Conservation (phyloP, 345 rosid genomes). For the Pistacia atlantica region DNA sequence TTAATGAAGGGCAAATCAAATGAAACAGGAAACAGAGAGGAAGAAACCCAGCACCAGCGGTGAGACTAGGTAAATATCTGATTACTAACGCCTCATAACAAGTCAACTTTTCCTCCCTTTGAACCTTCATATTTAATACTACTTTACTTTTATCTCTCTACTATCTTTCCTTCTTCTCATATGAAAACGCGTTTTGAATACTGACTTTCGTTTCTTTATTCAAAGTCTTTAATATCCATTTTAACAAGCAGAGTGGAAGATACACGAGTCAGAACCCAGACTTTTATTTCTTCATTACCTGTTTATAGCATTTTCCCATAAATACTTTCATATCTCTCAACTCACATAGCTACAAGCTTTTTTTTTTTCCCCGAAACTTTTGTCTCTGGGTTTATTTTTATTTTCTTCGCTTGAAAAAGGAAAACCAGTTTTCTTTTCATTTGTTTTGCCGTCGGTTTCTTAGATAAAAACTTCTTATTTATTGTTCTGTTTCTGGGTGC, state of each 20-base stretch:
- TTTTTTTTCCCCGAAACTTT: not conserved
- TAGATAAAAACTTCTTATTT: not conserved
- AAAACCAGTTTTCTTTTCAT: not conserved
- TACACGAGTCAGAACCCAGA: not conserved
- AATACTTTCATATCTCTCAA: not conserved
- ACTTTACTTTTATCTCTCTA: not conserved
- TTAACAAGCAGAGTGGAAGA: not conserved
- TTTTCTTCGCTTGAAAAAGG: not conserved
- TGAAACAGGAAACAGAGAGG: constrained; percentile 13
- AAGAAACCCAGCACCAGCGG: constrained; percentile 7
- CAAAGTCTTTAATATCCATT: constrained; percentile 39
- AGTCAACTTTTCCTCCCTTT: constrained; percentile 3
- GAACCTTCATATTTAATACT: not conserved
- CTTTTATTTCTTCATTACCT: not conserved
- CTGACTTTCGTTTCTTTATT: constrained; percentile 13
- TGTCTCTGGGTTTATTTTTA: constrained; percentile 2
- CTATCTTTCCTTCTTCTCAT: not conserved
- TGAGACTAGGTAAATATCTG: constrained; percentile 17
- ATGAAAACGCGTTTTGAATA: constrained; percentile 39
- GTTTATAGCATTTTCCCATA: not conserved
- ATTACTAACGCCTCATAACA: not conserved
- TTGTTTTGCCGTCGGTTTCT: not conserved
- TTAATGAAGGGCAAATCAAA: not conserved
- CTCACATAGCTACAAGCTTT: not conserved
- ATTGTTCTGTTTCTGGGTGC: constrained; percentile 3